Conservation (phyloP, 2,329 filamentous ascomycete genomes). For the Ciborinia camelliae region DNA sequence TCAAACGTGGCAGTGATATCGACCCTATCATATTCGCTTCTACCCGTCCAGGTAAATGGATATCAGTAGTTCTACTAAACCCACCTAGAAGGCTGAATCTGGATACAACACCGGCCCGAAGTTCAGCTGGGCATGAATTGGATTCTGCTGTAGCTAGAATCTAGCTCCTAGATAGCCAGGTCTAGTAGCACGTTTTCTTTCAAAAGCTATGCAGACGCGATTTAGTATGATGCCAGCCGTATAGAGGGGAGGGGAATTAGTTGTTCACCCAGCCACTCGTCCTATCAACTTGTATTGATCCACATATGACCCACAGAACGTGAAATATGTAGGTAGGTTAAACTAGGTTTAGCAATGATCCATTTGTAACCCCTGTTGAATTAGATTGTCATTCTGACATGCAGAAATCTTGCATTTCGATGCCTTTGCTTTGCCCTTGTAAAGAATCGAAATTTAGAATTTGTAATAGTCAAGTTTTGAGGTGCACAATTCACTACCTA, state of each 20-base stretch:
- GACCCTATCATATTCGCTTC: slow-evolving; percentile 9
- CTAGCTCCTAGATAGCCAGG: not conserved
- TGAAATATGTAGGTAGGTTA: not conserved
- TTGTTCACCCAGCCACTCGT: not conserved
- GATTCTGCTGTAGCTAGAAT: not conserved
- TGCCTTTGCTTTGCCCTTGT: not conserved
- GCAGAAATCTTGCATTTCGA: not conserved
- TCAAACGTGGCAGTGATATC: slow-evolving; percentile 10
- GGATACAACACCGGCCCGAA: not conserved
- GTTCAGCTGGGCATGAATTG: slow-evolving; percentile 7
- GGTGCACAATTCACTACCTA: not conserved
- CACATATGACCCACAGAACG: not conserved
- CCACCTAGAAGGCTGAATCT: slow-evolving; percentile 6
- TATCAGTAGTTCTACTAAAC: not conserved
- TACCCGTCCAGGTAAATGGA: not conserved
- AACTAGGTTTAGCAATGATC: not conserved
- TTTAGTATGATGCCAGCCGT: not conserved
- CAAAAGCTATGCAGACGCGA: not conserved
- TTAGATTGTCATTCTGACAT: not conserved
- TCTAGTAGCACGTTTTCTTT: not conserved
- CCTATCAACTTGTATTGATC: not conserved
- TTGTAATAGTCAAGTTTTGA: not conserved
- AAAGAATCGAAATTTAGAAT: not conserved
- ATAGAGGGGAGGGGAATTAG: not conserved
- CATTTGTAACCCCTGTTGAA: not conserved